Base-by-base conservation (phyloP, 2,329 filamentous ascomycete species). In the Xylaria sp. region DNA sequence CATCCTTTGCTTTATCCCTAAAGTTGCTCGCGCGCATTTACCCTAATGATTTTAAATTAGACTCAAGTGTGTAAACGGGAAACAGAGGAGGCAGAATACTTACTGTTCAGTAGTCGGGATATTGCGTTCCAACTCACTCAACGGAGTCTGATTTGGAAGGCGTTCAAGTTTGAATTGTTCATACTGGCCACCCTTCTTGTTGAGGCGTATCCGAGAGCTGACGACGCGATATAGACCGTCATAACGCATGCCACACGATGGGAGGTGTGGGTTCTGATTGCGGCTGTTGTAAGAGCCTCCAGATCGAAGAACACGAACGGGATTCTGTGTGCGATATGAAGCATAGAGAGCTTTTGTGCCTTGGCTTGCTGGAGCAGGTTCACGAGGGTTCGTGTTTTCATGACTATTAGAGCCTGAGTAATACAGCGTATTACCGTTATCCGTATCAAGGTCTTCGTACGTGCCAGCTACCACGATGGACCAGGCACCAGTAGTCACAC, bases 261-360 rank as follows among this genome's bases (percentile, higher is more conserved):
- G 69, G 2, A 70, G 63, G 51, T 61, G 64, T 1, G 2, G 19
- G 17, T 69, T 69, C 2, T 45, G 59, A 5, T 53, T 63, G 3
- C 25, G 38, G 17, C 15, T 23, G 11, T 50, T 37, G 15, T n/a
- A 23, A 3, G 60, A 15, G 6, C 66, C 67, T 2, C 71, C 71
- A 7, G 70, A 67, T 23, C 73, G 65, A n/a, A 74, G 61, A 14
- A 74, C 73, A 19, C 73, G 73, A 4, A 74, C 67, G 0, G 69
- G 69, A 0, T 52, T 51, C 25, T 57, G 23, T 2, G 46, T 65
- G 2, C 1, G 8, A 2, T 67, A 15, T 0, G 72, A 73, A 2
- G 66, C 64, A 21, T 67, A 68, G 1, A 74, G 64, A 17, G 70
- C 60, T 9, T 63, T 67, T 1, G 70, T 73, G 4, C 68, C 68